A percentile compares a stretch with the other conserved stretches of the same genome.
phyloP scores from a whole-genome alignment of 345 rosid genomes.

The Camelina sativa region DNA sequence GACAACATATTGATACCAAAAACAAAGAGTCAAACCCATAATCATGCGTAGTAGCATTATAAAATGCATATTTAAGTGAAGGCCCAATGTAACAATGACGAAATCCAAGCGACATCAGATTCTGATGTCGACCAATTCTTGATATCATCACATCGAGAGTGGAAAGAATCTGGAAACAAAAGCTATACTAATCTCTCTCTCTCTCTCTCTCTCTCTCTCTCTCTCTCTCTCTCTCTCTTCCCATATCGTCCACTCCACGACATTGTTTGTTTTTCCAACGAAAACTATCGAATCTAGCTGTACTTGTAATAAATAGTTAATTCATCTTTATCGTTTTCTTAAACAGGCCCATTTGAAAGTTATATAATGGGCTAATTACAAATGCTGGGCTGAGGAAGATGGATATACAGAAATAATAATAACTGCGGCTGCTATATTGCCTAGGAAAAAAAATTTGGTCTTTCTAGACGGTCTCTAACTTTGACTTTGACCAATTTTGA shows the following conservation, averaged over 20 bases:
- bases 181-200: background rate
- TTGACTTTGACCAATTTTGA: background rate
- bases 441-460: background rate
- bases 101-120: conserved; percentile 26
- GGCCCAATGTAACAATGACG: conserved; percentile 19
- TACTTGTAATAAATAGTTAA: background rate
- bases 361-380: background rate
- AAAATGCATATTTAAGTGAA: background rate
- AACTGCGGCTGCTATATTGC: too few relatives aligned
- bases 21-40: conserved; percentile 17
- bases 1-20: conserved; percentile 28
- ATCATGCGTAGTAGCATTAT: conserved; percentile 24
- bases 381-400: too few relatives aligned
- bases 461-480: background rate
- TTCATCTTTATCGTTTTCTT: background rate
- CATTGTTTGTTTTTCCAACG: background rate
- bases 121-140: conserved; percentile 26
- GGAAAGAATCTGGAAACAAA: conserved; percentile 14
- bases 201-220: background rate
- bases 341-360: conserved; percentile 4
- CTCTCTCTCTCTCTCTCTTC: background rate
- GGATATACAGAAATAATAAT: too few relatives aligned
- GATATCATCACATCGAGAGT: conserved; percentile 14
- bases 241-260: background rate
- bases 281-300: background rate